Base-by-base conservation (phyloP, 2,329 filamentous ascomycete species). In the Penicillium nordicum region DNA sequence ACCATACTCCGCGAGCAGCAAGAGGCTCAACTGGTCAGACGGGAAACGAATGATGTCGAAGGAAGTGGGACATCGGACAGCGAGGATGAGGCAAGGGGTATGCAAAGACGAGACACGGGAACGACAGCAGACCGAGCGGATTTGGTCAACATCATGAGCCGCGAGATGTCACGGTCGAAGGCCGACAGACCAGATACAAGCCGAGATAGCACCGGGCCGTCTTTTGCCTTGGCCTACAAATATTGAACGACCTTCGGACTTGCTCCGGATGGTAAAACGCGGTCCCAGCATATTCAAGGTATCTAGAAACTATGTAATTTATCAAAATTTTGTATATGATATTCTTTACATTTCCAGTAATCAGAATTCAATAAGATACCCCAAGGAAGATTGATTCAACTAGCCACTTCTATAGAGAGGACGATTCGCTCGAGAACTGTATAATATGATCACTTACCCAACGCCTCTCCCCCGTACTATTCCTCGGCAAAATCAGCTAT, bases 221-320 rank as follows among this genome's bases (percentile, higher is more conserved):
- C 42, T 14, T 64, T 64, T 23, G 44, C 53, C 43, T 37, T 64
- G 36, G 52, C 62, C 6, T 64, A 42, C 11, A 58, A 44, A 34
- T 38, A 40, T 5, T 52, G 27, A 52, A n/a, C 23, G 5, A 5
- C 3, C 12, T 7, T 0, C 2, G 2, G n/a, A 2, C 2, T 30
- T 21, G 4, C n/a, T 21, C 7, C 4, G 4, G 9, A 30, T 32
- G 4, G 4, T 5, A 5, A 32, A 45, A 32, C 3, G 6, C 27
- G 16, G 27, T 27, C 12, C 10, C 1, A n/a, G 2, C 9, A 27
- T 9, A 12, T 3, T 29, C 3, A 29, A 12, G 5, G 8, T 18
- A 18, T 42, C 12, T 25, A 42, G 23, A 42, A 27, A 5, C 11
- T 16, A 25, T 1, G 21, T 10, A 11, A 42, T 27, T 10, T 10